Percentiles rank a stretch among this genome's conserved stretches.
These are phyloP conservation scores for Leptographium radiaticola DNA, from an alignment of 2,329 filamentous ascomycete genomes.

Conservation along the genomic window DNA sequence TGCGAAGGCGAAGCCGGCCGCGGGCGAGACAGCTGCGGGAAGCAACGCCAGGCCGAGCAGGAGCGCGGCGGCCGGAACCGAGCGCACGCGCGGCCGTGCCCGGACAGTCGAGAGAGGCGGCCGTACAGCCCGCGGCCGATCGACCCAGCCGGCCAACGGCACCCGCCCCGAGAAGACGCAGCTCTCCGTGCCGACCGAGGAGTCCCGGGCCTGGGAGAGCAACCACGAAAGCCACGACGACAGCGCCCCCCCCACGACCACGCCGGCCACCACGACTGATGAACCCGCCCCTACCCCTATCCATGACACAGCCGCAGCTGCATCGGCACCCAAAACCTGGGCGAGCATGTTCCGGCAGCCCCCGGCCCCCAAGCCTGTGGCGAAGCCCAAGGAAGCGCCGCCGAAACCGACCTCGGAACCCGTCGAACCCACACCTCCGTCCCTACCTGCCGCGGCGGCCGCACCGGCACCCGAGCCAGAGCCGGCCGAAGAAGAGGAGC, in stretches of 20 bases:
- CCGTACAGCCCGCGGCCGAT: slow-evolving; percentile 49
- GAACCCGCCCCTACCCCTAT: slow-evolving; percentile 17
- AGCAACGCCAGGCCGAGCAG: slow-evolving; percentile 35
- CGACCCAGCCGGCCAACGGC: slow-evolving; percentile 48
- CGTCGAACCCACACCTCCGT: slow-evolving; percentile 26
- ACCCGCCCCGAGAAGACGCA: slow-evolving; percentile 42
- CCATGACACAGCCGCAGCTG: slow-evolving; percentile 15
- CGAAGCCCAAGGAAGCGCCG: slow-evolving; percentile 10
- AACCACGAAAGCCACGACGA: slow-evolving; percentile 24
- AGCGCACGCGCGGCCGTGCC: slow-evolving; percentile 48
- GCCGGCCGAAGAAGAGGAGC: slow-evolving; percentile 1
- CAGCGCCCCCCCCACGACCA: slow-evolving; percentile 19
- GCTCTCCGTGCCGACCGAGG: slow-evolving; percentile 55
- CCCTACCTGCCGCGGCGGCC: slow-evolving; percentile 16
- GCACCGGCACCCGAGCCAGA: slow-evolving; percentile 17
- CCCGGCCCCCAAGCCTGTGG: slow-evolving; percentile 22
- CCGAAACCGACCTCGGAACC: slow-evolving; percentile 21
- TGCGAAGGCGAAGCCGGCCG: slow-evolving; percentile 58
- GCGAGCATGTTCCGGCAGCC: slow-evolving; percentile 60
- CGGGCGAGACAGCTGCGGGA: slow-evolving; percentile 34
- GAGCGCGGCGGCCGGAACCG: slow-evolving; percentile 48
- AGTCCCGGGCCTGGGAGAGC: slow-evolving; percentile 51
- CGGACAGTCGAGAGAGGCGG: slow-evolving; percentile 50
- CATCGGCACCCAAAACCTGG: slow-evolving; percentile 48
- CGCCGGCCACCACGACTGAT: slow-evolving; percentile 19